These are phyloP conservation scores for Paecilomyces dactylethromorphus DNA, from an alignment of 2,329 filamentous ascomycete species.

Conservation along the genomic window DNA sequence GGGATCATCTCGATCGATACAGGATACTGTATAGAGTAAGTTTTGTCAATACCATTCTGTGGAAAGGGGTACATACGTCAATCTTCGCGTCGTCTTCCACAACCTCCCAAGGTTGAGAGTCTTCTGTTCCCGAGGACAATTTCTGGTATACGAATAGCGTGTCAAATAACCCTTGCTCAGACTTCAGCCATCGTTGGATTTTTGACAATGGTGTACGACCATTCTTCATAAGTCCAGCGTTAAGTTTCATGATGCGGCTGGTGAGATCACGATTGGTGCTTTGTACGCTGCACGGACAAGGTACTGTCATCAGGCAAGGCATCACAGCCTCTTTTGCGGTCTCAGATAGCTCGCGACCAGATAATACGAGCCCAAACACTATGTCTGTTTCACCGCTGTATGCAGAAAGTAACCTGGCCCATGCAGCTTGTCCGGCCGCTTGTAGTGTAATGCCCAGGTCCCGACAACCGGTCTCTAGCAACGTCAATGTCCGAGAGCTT, in stretches of 20 bases:
- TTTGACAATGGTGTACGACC: constrained; percentile 65
- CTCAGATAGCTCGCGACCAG: constrained; percentile 59
- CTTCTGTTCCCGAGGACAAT: constrained; percentile 18
- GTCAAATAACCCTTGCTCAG: constrained; percentile 67
- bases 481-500: constrained; percentile 34
- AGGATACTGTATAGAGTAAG: constrained; percentile 47
- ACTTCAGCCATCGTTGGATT: constrained; percentile 65
- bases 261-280: constrained; percentile 54
- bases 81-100: constrained; percentile 61
- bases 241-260: constrained; percentile 58
- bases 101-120: constrained; percentile 50
- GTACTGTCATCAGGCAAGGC: constrained; percentile 77
- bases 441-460: constrained; percentile 64
- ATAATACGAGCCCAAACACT: constrained; percentile 74
- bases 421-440: constrained; percentile 67
- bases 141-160: constrained; percentile 82
- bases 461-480: constrained; percentile 53
- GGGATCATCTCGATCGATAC: constrained; percentile 76
- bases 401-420: constrained; percentile 66
- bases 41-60: background rate
- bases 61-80: constrained; percentile 43
- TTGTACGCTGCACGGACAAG: constrained; percentile 55
- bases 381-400: constrained; percentile 71
- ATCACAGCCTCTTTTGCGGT: constrained; percentile 58
- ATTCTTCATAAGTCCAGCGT: constrained; percentile 58